Evolutionary conservation across 371 early-diverging fungal species (phyloP).

Genomic region (Chytridium lagenaria): DNA sequence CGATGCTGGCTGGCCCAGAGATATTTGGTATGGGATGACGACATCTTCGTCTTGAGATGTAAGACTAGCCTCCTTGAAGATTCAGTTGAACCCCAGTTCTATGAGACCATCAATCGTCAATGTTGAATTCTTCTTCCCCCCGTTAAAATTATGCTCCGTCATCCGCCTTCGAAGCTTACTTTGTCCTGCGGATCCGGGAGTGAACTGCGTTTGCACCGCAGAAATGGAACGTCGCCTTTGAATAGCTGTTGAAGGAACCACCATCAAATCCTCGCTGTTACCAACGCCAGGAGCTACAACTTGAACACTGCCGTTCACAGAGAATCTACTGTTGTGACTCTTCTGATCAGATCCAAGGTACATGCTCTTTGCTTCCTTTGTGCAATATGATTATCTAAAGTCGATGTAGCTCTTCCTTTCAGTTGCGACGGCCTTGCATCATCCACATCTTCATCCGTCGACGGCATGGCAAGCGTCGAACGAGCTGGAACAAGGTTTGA

Average conservation of each 20-base stretch:
- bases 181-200: not conserved
- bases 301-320: not conserved
- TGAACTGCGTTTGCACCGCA: conserved; percentile 5
- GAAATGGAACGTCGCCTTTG: conserved; percentile 3
- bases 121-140: too few species aligned
- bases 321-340: not conserved
- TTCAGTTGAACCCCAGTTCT: not conserved
- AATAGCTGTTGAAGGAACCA: not conserved
- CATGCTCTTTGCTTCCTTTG: not conserved
- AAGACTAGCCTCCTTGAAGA: not conserved
- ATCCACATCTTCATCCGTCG: not conserved
- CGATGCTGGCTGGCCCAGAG: not conserved
- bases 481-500: conserved; percentile 3
- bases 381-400: not conserved
- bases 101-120: too few species aligned
- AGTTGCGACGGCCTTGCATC: not conserved
- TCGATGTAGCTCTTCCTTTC: not conserved
- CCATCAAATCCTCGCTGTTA: not conserved
- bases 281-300: too few species aligned
- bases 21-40: not conserved
- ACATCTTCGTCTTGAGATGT: not conserved
- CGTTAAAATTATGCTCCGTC: conserved; percentile 6
- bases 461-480: not conserved
- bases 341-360: not conserved
- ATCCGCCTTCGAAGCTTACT: not conserved